Evolutionary conservation across 2,329 filamentous ascomycete species (phyloP).

Genomic region (Dothidotthia symphoricarpi): DNA sequence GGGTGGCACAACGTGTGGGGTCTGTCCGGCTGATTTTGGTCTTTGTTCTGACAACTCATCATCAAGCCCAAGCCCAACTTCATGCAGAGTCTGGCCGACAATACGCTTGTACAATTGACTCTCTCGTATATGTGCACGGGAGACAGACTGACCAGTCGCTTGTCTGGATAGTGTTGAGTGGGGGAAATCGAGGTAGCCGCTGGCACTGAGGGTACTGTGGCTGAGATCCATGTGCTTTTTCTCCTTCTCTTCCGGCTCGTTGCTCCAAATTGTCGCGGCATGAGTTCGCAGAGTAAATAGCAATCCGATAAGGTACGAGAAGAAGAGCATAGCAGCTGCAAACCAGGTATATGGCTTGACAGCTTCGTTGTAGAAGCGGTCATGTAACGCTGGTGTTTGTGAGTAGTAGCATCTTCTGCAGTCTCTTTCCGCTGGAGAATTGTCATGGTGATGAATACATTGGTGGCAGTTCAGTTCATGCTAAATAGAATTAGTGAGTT

Average conservation of each 20-base stretch:
- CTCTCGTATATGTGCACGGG: slow-evolving; percentile 68
- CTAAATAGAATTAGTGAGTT: slow-evolving; percentile 47
- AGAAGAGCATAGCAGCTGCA: slow-evolving; percentile 78
- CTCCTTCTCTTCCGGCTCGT: slow-evolving; percentile 56
- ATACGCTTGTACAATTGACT: slow-evolving; percentile 91
- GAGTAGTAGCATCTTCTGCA: slow-evolving; percentile 94
- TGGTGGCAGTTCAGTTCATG: slow-evolving; percentile 85
- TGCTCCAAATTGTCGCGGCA: slow-evolving; percentile 95
- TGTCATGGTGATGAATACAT: slow-evolving; percentile 56
- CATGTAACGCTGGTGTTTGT: slow-evolving; percentile 77
- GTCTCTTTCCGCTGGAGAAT: slow-evolving; percentile 58
- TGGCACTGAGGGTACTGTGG: slow-evolving; percentile 37
- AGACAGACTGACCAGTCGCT: slow-evolving; percentile 29
- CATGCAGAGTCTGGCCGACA: slow-evolving; percentile 82
- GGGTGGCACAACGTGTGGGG: slow-evolving; percentile 39
- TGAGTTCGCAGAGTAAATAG: slow-evolving; percentile 96
- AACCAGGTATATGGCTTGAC: slow-evolving; percentile 93
- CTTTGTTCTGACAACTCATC: slow-evolving; percentile 48
- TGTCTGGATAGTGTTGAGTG: slow-evolving; percentile 32
- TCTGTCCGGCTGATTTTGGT: slow-evolving; percentile 22
- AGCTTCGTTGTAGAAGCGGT: slow-evolving; percentile 85
- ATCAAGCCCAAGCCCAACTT: slow-evolving; percentile 66
- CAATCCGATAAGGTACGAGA: slow-evolving; percentile 89
- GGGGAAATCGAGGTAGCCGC: slow-evolving; percentile 30
- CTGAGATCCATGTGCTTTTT: slow-evolving; percentile 45